Conservation (phyloP, 2,329 filamentous ascomycete genomes). For the Fusarium sarcochroum region DNA sequence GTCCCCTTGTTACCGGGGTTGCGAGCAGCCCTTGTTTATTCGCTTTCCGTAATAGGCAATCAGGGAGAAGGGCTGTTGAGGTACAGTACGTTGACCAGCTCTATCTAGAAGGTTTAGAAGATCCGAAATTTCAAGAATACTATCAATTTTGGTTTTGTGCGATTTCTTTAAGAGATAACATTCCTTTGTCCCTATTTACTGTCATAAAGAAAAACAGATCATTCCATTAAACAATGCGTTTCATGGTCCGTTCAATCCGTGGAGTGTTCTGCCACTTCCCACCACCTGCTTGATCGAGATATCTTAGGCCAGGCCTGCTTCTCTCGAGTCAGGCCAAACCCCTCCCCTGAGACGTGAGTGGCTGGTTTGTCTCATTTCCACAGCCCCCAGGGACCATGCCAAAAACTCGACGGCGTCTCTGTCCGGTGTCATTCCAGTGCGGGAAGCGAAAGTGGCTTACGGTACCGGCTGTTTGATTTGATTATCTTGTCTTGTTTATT, state of each 20-base stretch:
- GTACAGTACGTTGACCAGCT: background rate
- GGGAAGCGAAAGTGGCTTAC: constrained; percentile 33
- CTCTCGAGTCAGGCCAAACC: constrained; percentile 27
- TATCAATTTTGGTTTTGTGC: background rate
- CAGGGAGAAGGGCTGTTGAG: background rate
- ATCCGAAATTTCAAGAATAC: no score
- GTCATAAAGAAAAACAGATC: background rate
- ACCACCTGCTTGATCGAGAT: constrained; percentile 14
- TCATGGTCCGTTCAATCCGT: background rate
- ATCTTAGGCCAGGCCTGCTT: background rate
- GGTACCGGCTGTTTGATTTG: constrained; percentile 26
- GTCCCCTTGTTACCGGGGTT: constrained; percentile 7
- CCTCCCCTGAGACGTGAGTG: constrained; percentile 26
- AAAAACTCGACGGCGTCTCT: constrained; percentile 10
- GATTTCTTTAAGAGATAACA: background rate
- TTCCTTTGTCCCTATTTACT: constrained; percentile 16
- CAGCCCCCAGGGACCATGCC: constrained; percentile 26
- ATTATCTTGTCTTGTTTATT: constrained; percentile 22
- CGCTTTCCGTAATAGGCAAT: constrained; percentile 18
- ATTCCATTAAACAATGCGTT: constrained; percentile 5
- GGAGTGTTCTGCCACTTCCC: constrained; percentile 2
- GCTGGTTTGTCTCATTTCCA: constrained; percentile 37
- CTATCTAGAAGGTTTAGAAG: background rate
- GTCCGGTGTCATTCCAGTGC: constrained; percentile 20
- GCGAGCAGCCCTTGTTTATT: constrained; percentile 18